Conservation (phyloP, 208 protist genomes). For the Acanthamoeba healyi region DNA sequence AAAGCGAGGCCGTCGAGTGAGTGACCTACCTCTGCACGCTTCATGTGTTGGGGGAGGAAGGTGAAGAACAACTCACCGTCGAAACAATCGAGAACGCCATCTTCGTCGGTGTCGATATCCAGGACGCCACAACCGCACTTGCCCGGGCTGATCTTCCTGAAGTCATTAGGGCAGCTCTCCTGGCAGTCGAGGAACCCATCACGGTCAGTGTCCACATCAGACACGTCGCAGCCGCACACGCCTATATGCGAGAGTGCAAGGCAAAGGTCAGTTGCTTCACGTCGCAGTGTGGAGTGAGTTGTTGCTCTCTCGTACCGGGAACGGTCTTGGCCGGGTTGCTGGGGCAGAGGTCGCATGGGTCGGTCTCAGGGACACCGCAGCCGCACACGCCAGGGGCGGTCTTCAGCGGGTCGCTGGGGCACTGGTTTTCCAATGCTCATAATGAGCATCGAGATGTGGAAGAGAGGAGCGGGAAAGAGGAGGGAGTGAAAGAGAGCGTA, state of each 20-base stretch:
- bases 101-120: neutral
- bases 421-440: no score
- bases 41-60: neutral
- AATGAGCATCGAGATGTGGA: neutral
- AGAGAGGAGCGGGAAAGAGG: neutral
- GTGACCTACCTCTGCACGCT: no score
- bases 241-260: neutral
- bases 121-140: neutral
- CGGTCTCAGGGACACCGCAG: neutral
- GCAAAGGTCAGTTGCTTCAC: neutral
- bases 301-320: neutral
- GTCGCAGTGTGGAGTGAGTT: no score
- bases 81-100: neutral
- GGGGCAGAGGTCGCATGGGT: neutral
- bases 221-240: constrained; percentile 11
- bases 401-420: constrained; percentile 13
- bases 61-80: neutral
- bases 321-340: neutral
- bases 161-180: neutral
- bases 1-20: neutral
- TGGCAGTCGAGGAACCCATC: neutral
- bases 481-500: neutral
- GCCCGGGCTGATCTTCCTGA: neutral
- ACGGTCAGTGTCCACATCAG: neutral
- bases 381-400: neutral